phyloP scores from a whole-genome alignment of 2,329 filamentous ascomycete species.

The Tympanopsis confertula region DNA sequence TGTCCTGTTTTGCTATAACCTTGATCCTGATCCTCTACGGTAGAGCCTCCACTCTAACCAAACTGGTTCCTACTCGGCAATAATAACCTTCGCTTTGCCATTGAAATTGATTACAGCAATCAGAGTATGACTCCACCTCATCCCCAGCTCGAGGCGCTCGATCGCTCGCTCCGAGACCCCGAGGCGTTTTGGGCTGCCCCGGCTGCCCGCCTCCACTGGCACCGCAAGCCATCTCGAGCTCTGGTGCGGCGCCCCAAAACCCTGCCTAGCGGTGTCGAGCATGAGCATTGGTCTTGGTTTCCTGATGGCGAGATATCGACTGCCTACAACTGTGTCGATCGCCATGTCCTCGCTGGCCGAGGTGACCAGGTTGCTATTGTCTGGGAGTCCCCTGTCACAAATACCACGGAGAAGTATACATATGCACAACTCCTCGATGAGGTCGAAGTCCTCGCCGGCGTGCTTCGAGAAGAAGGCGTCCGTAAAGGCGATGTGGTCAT shows the following conservation, averaged over 20 bases:
- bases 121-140: too few relatives aligned
- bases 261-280: constrained; percentile 46
- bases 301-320: constrained; percentile 79
- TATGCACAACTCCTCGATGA: constrained; percentile 68
- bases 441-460: constrained; percentile 72
- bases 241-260: constrained; percentile 51
- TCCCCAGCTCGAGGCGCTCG: not conserved
- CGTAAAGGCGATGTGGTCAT: constrained; percentile 76
- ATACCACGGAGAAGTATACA: constrained; percentile 58
- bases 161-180: constrained; percentile 52
- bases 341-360: constrained; percentile 72
- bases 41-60: too few relatives aligned
- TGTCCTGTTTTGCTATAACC: too few relatives aligned
- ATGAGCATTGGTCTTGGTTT: constrained; percentile 84
- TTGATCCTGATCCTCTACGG: too few relatives aligned
- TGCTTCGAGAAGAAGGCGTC: constrained; percentile 71
- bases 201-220: constrained; percentile 69
- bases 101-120: too few relatives aligned
- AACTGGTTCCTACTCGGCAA: too few relatives aligned
- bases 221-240: constrained; percentile 56
- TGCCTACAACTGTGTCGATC: constrained; percentile 81
- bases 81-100: too few relatives aligned
- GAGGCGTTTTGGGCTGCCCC: constrained; percentile 66
- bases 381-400: constrained; percentile 79
- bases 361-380: constrained; percentile 60